Base-by-base conservation (phyloP, 2,329 filamentous ascomycete species). In the Tolypocladium capitatum region DNA sequence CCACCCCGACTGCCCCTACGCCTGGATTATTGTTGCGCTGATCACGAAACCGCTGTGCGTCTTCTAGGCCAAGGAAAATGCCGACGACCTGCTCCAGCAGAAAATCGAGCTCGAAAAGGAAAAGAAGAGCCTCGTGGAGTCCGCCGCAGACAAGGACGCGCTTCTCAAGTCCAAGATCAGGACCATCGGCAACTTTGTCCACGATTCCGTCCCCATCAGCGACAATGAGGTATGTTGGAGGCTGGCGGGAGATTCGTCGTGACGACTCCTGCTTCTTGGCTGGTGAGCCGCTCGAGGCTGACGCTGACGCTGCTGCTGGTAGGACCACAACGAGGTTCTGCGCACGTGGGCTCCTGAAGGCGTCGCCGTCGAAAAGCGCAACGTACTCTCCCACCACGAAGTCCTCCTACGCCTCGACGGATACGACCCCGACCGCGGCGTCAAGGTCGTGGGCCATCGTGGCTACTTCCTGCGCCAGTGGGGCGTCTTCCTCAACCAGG, bases 361-460 rank as follows among this genome's bases (percentile, higher is more conserved):
- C 46, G 75, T 83, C 49, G 75, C 70, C 21, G 79, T 86, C 44
- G 80, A 89, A 68, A 90, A 90, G 74, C 79, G 80, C 58, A 75
- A 84, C 49, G 72, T 78, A 52, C 83, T 97, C 52, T 95, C 90
- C 46, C 92, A 98, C 66, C 92, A 98, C 67, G 91, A 97, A 64
- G 89, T 98, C 47, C 79, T 97, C 51, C 81, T 83, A 49, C 79
- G 88, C 57, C 71, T 97, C 53, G 88, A 92, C 57, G 90, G 91
- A 47, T 96, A 94, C 63, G 92, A 97, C 63, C 85, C 88, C 1
- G 88, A 95, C 61, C 83, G 92, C 54, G 89, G 89, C 55, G 86
- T 89, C 54, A 97, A 97, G 74, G 79, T 97, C 53, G 90, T 94
- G 41, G 91, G 92, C 46, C 91, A 97, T 68, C 78, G 91, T 57